Evolutionary conservation across 176 grass and related monocot genomes (phyloP).

Genomic region (Saccharum spontaneum): DNA sequence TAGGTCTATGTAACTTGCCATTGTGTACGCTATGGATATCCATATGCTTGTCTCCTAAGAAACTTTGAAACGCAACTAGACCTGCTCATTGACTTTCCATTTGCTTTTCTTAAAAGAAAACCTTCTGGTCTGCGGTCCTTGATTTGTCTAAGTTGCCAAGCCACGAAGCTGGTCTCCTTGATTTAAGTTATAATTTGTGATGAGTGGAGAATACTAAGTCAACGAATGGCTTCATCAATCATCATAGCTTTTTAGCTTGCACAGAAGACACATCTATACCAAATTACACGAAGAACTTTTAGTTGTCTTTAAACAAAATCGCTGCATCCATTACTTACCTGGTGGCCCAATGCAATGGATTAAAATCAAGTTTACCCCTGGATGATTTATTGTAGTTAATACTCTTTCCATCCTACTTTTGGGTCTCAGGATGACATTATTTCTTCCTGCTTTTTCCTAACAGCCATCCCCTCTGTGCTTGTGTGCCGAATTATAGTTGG

Average conservation of each 20-base stretch:
- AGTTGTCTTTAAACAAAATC: background rate
- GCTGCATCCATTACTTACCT: background rate
- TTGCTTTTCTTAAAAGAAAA: background rate
- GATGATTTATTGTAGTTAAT: background rate
- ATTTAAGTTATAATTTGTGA: background rate
- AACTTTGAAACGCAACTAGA: background rate
- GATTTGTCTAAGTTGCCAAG: background rate
- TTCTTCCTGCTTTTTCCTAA: background rate
- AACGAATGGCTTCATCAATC: background rate
- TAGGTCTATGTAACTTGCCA: constrained; percentile 22
- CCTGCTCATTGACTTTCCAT: background rate
- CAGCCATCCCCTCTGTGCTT: background rate
- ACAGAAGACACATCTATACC: background rate
- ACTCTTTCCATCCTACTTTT: background rate
- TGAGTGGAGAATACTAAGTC: background rate
- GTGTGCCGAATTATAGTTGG: background rate
- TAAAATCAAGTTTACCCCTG: background rate
- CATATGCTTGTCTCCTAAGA: background rate
- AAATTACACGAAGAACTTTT: background rate
- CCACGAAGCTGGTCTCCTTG: background rate
- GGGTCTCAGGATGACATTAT: background rate
- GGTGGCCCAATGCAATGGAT: background rate
- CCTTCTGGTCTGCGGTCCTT: background rate
- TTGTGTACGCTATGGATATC: background rate
- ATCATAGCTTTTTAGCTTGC: background rate